These are phyloP conservation scores for Pyrenochaeta sp. DNA, from an alignment of 2,329 filamentous ascomycete genomes.

Conservation along the genomic window DNA sequence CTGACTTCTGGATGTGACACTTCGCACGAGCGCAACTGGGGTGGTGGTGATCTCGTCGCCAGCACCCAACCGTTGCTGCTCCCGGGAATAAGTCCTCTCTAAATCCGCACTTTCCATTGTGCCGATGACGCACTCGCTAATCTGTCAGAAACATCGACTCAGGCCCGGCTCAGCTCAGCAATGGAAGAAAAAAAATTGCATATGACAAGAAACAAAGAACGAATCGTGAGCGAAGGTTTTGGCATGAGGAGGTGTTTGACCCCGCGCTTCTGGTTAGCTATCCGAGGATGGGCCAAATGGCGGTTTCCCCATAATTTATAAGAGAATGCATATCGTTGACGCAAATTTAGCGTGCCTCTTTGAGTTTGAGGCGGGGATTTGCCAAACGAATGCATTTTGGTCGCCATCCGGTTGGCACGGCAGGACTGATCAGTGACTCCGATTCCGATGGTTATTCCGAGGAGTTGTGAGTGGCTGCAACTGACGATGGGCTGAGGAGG, in stretches of 20 bases:
- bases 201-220: slow-evolving; percentile 4
- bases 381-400: slow-evolving; percentile 16
- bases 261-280: slow-evolving; percentile 15
- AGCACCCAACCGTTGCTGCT: slow-evolving; percentile 39
- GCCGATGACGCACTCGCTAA: slow-evolving; percentile 18
- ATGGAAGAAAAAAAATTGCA: slow-evolving; percentile 4
- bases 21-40: slow-evolving; percentile 38
- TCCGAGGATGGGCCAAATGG: slow-evolving; percentile 12
- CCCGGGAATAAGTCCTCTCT: slow-evolving; percentile 46
- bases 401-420: slow-evolving; percentile 6
- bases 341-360: slow-evolving; percentile 17
- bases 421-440: slow-evolving; percentile 12
- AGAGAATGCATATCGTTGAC: slow-evolving; percentile 14
- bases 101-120: slow-evolving; percentile 38
- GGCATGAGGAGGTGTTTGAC: slow-evolving; percentile 2
- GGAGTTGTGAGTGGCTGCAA: not conserved
- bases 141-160: slow-evolving; percentile 2
- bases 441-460: slow-evolving; percentile 20
- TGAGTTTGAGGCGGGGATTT: slow-evolving; percentile 17
- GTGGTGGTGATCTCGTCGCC: slow-evolving; percentile 34
- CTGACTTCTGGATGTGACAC: slow-evolving; percentile 35
- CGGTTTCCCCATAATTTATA: not conserved
- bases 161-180: not conserved
- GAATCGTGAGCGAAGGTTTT: not conserved
- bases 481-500: not conserved